Percentiles rank a stretch among this genome's conserved stretches.
phyloP scores from a whole-genome alignment of 2,329 filamentous ascomycete species.

The Colletotrichum orchidophilum region DNA sequence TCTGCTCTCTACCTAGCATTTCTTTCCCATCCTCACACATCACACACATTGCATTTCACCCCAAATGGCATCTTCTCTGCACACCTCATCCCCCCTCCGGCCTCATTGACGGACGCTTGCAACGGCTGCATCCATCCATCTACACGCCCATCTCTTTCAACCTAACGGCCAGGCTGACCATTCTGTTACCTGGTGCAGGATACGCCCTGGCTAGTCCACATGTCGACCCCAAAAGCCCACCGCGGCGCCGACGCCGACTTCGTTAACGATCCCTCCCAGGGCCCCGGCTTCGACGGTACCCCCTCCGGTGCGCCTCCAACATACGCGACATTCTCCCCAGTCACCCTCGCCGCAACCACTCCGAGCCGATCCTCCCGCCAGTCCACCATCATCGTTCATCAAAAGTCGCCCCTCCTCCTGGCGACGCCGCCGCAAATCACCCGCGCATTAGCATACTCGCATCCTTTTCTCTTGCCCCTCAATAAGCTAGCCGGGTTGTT shows the following conservation, averaged over 20 bases:
- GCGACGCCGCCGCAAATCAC: conserved; percentile 96
- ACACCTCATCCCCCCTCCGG: background rate
- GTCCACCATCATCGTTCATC: conserved; percentile 93
- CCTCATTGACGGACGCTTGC: background rate
- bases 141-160: background rate
- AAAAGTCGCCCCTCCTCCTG: conserved; percentile 92
- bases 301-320: conserved; percentile 69
- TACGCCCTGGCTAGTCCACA: conserved; percentile 63
- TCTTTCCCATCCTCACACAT: background rate
- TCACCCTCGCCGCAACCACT: conserved; percentile 75
- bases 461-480: conserved; percentile 89
- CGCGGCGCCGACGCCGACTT: conserved; percentile 45
- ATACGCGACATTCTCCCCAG: conserved; percentile 88
- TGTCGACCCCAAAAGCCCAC: conserved; percentile 56
- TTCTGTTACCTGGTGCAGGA: conserved; percentile 41
- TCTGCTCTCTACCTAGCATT: background rate
- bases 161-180: conserved; percentile 34
- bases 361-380: conserved; percentile 72
- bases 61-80: background rate
- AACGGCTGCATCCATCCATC: background rate
- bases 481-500: conserved; percentile 87
- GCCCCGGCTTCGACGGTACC: conserved; percentile 45
- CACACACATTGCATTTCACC: background rate
- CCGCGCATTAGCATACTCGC: conserved; percentile 91
- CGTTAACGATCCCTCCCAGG: conserved; percentile 43